Evolutionary conservation across 1,284 basidiomycete genomes (phyloP).

Genomic region (Cryptococcus sp.): DNA sequence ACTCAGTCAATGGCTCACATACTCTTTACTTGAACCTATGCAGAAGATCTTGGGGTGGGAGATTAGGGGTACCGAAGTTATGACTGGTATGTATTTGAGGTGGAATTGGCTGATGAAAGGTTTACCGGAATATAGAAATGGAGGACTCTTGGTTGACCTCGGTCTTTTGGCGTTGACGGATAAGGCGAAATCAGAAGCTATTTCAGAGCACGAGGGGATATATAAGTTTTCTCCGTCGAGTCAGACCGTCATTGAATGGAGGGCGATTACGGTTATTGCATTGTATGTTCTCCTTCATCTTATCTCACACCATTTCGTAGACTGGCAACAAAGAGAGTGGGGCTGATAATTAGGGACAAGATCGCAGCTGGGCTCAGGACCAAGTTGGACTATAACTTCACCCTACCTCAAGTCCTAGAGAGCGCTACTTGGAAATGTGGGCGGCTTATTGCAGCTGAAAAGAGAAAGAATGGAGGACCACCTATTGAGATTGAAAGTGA

Average conservation of each 20-base stretch:
- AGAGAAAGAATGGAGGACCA: slow-evolving; percentile 68
- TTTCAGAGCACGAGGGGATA: slow-evolving; percentile 17
- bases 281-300: slow-evolving; percentile 57
- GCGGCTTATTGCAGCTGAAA: slow-evolving; percentile 77
- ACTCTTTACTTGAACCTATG: slow-evolving; percentile 78
- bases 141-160: slow-evolving; percentile 77
- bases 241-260: slow-evolving; percentile 91
- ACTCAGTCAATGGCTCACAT: slow-evolving; percentile 86
- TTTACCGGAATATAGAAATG: slow-evolving; percentile 84
- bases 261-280: slow-evolving; percentile 87
- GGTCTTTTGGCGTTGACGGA: slow-evolving; percentile 61
- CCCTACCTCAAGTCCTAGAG: slow-evolving; percentile 84
- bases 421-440: slow-evolving; percentile 95
- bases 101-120: not conserved
- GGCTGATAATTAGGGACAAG: slow-evolving; percentile 62
- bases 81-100: not conserved
- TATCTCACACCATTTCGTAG: not conserved
- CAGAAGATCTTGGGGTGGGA: slow-evolving; percentile 71
- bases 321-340: no score
- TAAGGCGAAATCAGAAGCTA: slow-evolving; percentile 52
- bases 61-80: slow-evolving; percentile 10
- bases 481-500: slow-evolving; percentile 36
- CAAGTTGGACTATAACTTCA: slow-evolving; percentile 54
- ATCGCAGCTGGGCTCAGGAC: slow-evolving; percentile 67
- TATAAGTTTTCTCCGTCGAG: slow-evolving; percentile 55